Evolutionary conservation across 2,329 filamentous ascomycete genomes (phyloP).

Genomic region (Aspergillus eucalypticola): DNA sequence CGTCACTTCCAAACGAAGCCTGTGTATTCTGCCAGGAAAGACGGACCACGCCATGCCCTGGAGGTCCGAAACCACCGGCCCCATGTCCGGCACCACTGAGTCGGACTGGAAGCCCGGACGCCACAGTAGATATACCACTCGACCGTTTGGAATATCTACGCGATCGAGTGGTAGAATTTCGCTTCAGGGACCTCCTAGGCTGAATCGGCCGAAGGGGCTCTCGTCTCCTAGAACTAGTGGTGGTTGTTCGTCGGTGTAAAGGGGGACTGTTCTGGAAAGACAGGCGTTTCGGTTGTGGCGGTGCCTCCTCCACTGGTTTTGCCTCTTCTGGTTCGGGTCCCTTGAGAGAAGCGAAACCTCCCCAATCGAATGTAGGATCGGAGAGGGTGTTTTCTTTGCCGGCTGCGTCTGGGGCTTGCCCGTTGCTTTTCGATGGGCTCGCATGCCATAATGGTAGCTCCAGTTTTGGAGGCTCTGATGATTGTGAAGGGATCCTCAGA

Average conservation of each 20-base stretch:
- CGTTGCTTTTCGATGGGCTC: conserved; percentile 26
- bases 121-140: conserved; percentile 40
- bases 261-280: conserved; percentile 33
- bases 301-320: conserved; percentile 21
- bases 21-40: conserved; percentile 43
- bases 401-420: conserved; percentile 18
- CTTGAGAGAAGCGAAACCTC: conserved; percentile 26
- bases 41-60: conserved; percentile 36
- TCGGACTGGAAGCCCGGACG: conserved; percentile 41
- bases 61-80: conserved; percentile 40
- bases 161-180: conserved; percentile 37
- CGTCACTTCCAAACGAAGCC: conserved; percentile 36
- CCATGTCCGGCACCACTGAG: conserved; percentile 46
- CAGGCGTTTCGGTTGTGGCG: conserved; percentile 28
- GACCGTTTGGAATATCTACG: conserved; percentile 40
- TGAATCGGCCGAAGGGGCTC: conserved; percentile 41
- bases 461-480: conserved; percentile 36
- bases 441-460: conserved; percentile 39
- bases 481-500: conserved; percentile 25
- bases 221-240: conserved; percentile 32
- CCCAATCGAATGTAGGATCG: conserved; percentile 33
- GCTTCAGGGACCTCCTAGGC: conserved; percentile 36
- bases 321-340: conserved; percentile 25
- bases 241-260: conserved; percentile 30
- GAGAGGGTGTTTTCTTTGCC: conserved; percentile 29